phyloP scores from a whole-genome alignment of 148 eudicot species.

The Silene uniflora region DNA sequence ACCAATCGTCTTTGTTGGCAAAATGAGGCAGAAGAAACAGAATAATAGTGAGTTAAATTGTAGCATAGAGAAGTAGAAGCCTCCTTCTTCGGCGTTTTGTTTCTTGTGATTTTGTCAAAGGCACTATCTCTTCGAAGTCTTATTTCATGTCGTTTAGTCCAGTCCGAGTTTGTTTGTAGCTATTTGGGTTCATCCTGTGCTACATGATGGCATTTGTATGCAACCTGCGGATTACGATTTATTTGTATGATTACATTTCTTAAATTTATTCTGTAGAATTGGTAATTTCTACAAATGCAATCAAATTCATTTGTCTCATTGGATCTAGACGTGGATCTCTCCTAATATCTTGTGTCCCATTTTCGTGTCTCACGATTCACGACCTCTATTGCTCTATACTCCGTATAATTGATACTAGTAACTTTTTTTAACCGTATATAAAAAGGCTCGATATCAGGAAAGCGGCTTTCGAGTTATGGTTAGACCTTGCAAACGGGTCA shows the following conservation, averaged over 20 bases:
- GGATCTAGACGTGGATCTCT: background rate
- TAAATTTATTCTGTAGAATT: slow-evolving; percentile 7
- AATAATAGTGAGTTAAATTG: slow-evolving; percentile 21
- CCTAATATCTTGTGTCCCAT: too few relatives aligned
- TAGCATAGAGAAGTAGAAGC: slow-evolving; percentile 25
- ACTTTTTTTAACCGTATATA: too few relatives aligned
- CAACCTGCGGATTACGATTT: slow-evolving; percentile 6
- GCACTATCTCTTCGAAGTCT: background rate
- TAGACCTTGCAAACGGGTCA: too few relatives aligned
- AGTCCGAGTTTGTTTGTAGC: slow-evolving; percentile 3
- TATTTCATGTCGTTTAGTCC: background rate
- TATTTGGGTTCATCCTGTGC: slow-evolving; percentile 1
- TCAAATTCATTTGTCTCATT: background rate
- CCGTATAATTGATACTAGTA: too few relatives aligned
- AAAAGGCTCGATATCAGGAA: too few relatives aligned
- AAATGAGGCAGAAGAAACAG: slow-evolving; percentile 9
- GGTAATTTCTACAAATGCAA: background rate
- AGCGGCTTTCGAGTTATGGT: too few relatives aligned
- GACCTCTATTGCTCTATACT: too few relatives aligned
- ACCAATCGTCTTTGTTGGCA: slow-evolving; percentile 15
- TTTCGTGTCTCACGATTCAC: too few relatives aligned
- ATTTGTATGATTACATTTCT: slow-evolving; percentile 16
- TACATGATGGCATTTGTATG: background rate
- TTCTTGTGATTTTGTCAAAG: background rate
- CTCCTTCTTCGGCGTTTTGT: background rate